Evolutionary conservation across 768 basidiomycete genomes (phyloP), one percentile per base, ranked within the genome.

Genomic region (Rhodotorula paludigena): DNA sequence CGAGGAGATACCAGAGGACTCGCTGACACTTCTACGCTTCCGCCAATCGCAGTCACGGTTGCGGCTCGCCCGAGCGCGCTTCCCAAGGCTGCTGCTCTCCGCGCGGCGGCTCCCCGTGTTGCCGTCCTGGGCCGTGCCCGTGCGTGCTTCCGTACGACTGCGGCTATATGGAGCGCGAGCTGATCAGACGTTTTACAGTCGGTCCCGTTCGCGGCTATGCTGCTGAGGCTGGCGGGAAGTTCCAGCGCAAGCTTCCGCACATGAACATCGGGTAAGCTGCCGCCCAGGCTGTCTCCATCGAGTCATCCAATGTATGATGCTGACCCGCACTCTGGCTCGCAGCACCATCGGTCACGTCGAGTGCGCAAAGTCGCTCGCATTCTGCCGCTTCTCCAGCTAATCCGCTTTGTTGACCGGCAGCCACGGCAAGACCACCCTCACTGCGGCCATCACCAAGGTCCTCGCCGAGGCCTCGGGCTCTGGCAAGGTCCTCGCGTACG

Each of bases 391-490:
- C n/a, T n/a, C n/a, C n/a, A n/a, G n/a, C n/a, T n/a, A n/a, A n/a
- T n/a, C n/a, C n/a, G n/a, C n/a, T n/a, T n/a, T n/a, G n/a, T n/a
- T n/a, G n/a, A n/a, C n/a, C n/a, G n/a, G 49, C 57, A 68, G 67
- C 79, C 94, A 98, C 78, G 94, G 94, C 74, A 99, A 99, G 82
- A 99, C 94, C 1, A 99, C 94, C 3, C 82, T 99, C 72, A 93
- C 92, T 21, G 92, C 92, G 48, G 89, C 92, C 65, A 93, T 94
- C 76, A 99, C 96, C 75, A 98, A 90, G 78, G 89, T 92, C 63
- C 84, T 98, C 62, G 82, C 96, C 35, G 82, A 85, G 72, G 79
- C 81, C 52, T 60, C 86, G 86, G 63, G 87, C 82, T 74, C 80
- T 56, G 80, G 79, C 63, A 81, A 82, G 78, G 98, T 99, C 81